A percentile compares a stretch with the other conserved stretches of the same genome.
Evolutionary conservation across 106 monocot species (phyloP).

Genomic region (Amphibolis antarctica): DNA sequence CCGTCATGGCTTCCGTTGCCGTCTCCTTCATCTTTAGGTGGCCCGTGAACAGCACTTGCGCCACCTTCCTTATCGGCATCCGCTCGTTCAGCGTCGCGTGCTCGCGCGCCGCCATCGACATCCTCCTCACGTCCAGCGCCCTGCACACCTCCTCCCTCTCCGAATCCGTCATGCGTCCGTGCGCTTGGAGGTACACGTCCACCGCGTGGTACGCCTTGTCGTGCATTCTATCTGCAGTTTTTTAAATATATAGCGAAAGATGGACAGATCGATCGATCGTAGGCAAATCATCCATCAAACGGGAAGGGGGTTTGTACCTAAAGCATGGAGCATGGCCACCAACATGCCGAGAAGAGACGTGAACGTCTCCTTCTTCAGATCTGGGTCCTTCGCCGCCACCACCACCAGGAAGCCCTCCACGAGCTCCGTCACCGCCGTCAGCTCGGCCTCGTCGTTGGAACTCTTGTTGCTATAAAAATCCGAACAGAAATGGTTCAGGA

Average conservation of each 20-base stretch:
- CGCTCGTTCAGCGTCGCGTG: conserved; percentile 28
- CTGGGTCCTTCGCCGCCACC: conserved; percentile 18
- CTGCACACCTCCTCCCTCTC: conserved; percentile 41
- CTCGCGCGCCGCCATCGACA: conserved; percentile 29
- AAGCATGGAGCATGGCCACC: conserved; percentile 3
- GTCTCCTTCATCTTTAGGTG: conserved; percentile 23
- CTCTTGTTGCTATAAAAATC: neutral
- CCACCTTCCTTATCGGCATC: conserved; percentile 26
- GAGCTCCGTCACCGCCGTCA: conserved; percentile 10
- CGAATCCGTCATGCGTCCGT: conserved; percentile 24
- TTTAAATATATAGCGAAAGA: neutral
- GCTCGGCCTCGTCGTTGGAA: neutral
- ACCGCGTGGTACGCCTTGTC: conserved; percentile 36
- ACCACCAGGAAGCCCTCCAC: conserved; percentile 19
- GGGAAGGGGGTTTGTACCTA: too few species aligned
- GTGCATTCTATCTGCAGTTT: neutral
- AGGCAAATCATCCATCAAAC: too few species aligned
- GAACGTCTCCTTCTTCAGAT: conserved; percentile 26
- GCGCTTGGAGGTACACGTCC: conserved; percentile 25
- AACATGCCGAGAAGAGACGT: conserved; percentile 14
- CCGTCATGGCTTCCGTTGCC: conserved; percentile 3
- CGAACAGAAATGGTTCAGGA: conserved; percentile 16
- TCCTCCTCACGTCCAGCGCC: conserved; percentile 11
- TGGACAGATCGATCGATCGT: too few species aligned
- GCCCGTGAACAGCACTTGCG: conserved; percentile 24